Percentiles rank a stretch among this genome's conserved stretches.
These are phyloP conservation scores for Neurospora discreta DNA, from an alignment of 495 filamentous ascomycete genomes.

Conservation along the genomic window DNA sequence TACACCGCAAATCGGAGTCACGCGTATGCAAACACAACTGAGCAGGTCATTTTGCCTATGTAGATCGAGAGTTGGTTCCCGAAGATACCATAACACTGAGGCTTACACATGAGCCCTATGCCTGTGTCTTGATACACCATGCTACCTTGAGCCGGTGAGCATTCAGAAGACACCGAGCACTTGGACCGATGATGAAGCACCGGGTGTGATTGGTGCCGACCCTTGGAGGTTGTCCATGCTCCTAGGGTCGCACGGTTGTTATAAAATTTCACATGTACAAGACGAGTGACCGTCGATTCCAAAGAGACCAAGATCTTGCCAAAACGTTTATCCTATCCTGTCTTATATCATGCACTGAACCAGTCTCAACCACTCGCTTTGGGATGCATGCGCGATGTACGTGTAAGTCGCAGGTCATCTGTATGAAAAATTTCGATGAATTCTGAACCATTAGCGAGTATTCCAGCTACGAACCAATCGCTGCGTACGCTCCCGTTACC, in stretches of 20 bases:
- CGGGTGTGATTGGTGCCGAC: neutral
- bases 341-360: neutral
- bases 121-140: neutral
- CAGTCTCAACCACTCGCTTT: neutral
- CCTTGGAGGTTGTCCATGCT: neutral
- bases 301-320: neutral
- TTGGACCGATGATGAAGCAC: neutral
- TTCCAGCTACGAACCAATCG: neutral
- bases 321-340: neutral
- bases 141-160: neutral
- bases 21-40: neutral
- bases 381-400: neutral
- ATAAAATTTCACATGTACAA: neutral
- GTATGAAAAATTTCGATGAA: neutral
- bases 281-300: neutral
- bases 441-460: too few species aligned
- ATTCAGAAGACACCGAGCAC: neutral
- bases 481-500: neutral
- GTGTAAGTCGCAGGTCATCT: neutral
- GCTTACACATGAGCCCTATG: neutral
- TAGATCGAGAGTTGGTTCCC: neutral
- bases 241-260: neutral
- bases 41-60: neutral
- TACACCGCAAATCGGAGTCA: neutral
- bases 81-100: neutral